Evolutionary conservation across 2,329 filamentous ascomycete genomes (phyloP), one percentile per base, ranked within the genome.

Genomic region (Amphichorda felina): DNA sequence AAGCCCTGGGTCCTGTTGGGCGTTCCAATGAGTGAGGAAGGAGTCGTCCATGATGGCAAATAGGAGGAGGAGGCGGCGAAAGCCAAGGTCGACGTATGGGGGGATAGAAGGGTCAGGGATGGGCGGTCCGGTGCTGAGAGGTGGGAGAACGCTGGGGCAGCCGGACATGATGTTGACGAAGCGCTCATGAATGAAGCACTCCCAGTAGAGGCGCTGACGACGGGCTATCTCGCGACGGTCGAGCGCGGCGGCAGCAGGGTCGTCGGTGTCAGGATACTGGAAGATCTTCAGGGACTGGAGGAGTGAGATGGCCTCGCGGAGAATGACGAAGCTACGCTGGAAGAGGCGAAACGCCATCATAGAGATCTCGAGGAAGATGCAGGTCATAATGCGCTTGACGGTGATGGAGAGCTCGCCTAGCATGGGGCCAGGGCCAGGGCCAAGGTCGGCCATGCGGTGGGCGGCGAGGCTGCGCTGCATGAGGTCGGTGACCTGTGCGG

Each of bases 161-260:
- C 68, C 68, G 27, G 68, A 61, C 4, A 66, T 53, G 18, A 73
- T 63, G 24, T 64, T 64, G n/a, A 69, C 45, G 45, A 73, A 74
- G 13, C 71, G 62, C 45, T 74, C 70, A 40, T 73, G 68, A 22
- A 74, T 68, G 43, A 66, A 73, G 10, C 61, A 61, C 41, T 70
- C 61, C 68, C 70, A 74, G 46, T 73, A 72, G 1, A 71, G 48
- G 3, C 70, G 56, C 41, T 70, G 66, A 16, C 45, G 43, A 11
- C 40, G 35, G 30, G 43, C 32, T 25, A 37, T 30, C 39, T 41
- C 35, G 13, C 29, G 36, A 3, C 18, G 11, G 29, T 19, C 16
- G 14, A 37, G 27, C 8, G 15, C 30, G 17, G 9, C 6, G 26
- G 26, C 16, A 8, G 36, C 13, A 7, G 29, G 34, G 21, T 32